Conservation (phyloP, 768 basidiomycete species). For the Butyriboletus loyo region DNA sequence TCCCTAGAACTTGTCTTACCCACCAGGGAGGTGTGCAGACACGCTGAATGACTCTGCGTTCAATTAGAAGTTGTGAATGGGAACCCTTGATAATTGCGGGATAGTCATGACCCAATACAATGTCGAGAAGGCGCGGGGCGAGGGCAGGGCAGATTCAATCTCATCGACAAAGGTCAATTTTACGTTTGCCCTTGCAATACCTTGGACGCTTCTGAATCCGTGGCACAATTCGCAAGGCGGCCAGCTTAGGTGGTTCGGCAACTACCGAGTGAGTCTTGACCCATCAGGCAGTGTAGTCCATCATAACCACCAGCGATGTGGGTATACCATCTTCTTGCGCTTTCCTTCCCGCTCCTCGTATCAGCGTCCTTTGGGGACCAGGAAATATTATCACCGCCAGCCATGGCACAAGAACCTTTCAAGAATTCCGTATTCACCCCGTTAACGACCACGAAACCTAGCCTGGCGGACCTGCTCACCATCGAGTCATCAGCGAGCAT, state of each 20-base stretch:
- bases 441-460: slow-evolving; percentile 45
- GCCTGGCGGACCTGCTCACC: slow-evolving; percentile 73
- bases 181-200: not conserved
- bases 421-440: slow-evolving; percentile 31
- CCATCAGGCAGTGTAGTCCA: not conserved
- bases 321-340: slow-evolving; percentile 18
- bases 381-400: slow-evolving; percentile 16
- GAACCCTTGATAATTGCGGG: no score
- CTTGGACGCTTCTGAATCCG: not conserved
- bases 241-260: slow-evolving; percentile 4
- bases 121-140: no score
- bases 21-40: no score
- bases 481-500: slow-evolving; percentile 74
- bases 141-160: no score
- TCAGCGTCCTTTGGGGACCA: slow-evolving; percentile 32
- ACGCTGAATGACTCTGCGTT: no score
- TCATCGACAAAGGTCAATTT: not conserved
- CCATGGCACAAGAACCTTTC: slow-evolving; percentile 10
- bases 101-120: no score
- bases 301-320: slow-evolving; percentile 15
- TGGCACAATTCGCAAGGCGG: no score
- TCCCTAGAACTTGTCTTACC: no score
- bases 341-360: slow-evolving; percentile 30
- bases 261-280: not conserved
- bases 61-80: no score